A percentile compares a stretch with the other conserved stretches of the same genome.
These are phyloP conservation scores for Escovopsis sp. DNA, from an alignment of 2,329 filamentous ascomycete genomes.

Conservation along the genomic window DNA sequence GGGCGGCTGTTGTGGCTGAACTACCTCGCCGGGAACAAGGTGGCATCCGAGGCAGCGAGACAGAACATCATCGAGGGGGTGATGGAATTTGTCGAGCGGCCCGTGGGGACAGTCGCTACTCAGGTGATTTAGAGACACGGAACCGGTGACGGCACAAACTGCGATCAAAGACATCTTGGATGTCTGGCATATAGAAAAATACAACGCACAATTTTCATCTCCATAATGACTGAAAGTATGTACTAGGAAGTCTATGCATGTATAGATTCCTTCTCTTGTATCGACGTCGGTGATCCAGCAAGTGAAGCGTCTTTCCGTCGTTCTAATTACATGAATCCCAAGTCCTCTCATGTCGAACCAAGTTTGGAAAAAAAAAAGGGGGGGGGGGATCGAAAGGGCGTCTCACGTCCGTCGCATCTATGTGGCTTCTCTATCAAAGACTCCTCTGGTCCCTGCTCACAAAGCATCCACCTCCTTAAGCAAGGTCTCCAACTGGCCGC, in stretches of 20 bases:
- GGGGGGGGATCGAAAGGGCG: neutral
- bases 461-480: constrained; percentile 29
- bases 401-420: neutral
- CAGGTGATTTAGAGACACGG: constrained; percentile 40
- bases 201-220: too few relatives aligned
- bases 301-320: neutral
- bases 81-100: constrained; percentile 75
- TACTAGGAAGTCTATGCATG: neutral
- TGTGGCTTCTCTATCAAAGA: too few relatives aligned
- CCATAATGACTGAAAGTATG: neutral
- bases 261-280: neutral
- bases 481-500: constrained; percentile 25
- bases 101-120: constrained; percentile 72
- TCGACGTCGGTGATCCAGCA: neutral
- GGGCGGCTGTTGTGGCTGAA: constrained; percentile 75
- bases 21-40: constrained; percentile 74
- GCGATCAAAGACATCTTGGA: neutral
- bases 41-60: constrained; percentile 71
- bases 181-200: neutral
- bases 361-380: neutral
- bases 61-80: constrained; percentile 75
- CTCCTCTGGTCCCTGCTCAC: constrained; percentile 22
- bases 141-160: neutral
- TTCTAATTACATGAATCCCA: neutral
- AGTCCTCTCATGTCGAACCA: neutral